A percentile compares a stretch with the other conserved stretches of the same genome.
Conservation (phyloP, 2,329 filamentous ascomycete species). For the Penicillium sp. region DNA sequence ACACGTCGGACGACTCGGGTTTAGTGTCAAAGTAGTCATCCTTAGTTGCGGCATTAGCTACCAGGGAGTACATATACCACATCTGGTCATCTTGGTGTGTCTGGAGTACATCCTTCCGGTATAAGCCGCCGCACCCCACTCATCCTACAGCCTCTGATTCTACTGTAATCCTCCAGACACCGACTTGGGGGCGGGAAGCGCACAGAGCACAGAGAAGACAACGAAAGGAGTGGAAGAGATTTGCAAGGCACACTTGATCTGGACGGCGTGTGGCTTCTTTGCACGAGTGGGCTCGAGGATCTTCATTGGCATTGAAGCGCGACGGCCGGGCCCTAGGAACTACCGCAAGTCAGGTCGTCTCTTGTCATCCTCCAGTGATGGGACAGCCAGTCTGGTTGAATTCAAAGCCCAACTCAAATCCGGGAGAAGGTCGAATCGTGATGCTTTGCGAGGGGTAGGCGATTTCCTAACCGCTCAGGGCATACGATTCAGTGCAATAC, state of each 20-base stretch:
- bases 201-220: not conserved
- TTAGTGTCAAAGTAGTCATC: too few relatives aligned
- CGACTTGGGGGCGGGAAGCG: not conserved
- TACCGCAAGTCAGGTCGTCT: too few relatives aligned
- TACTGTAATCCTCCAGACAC: not conserved
- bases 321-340: too few relatives aligned
- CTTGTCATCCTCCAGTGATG: too few relatives aligned
- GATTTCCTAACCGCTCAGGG: too few relatives aligned
- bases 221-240: not conserved
- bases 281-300: conserved; percentile 10
- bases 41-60: not conserved
- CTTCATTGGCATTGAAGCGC: not conserved
- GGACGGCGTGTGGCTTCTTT: conserved; percentile 7
- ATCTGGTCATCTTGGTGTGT: not conserved
- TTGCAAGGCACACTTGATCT: not conserved
- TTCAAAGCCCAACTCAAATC: too few relatives aligned
- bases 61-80: not conserved
- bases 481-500: too few relatives aligned
- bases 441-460: too few relatives aligned
- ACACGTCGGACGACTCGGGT: too few relatives aligned
- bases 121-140: not conserved
- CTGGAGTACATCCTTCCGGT: conserved; percentile 3
- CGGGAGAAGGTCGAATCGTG: too few relatives aligned
- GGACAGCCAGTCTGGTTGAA: too few relatives aligned
- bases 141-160: not conserved